A percentile compares a stretch with the other conserved stretches of the same genome.
These are phyloP conservation scores for Fusarium paranaense DNA, from an alignment of 2,329 filamentous ascomycete genomes.

Conservation along the genomic window DNA sequence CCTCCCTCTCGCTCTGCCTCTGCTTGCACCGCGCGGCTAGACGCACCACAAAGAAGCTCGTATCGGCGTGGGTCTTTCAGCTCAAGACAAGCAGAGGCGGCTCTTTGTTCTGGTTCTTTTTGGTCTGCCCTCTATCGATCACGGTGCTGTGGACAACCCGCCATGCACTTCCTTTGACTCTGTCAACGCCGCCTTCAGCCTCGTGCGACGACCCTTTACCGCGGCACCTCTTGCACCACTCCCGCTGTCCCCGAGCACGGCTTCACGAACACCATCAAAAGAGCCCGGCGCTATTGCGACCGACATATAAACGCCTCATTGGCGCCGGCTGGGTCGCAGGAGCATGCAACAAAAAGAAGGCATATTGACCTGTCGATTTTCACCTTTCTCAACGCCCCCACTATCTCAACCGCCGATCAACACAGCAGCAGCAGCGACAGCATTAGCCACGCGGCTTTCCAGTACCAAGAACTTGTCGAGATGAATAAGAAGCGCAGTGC, in stretches of 20 bases:
- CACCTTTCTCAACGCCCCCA: constrained; percentile 30
- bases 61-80: constrained; percentile 18
- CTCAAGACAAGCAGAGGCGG: constrained; percentile 17
- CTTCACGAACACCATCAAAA: constrained; percentile 28
- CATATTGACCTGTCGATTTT: constrained; percentile 38
- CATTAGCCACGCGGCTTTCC: constrained; percentile 3
- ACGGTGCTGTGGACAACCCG: constrained; percentile 15
- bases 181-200: constrained; percentile 37
- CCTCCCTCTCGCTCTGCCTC: not conserved
- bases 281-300: not conserved
- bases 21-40: constrained; percentile 9
- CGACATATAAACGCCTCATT: constrained; percentile 20
- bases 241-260: constrained; percentile 5
- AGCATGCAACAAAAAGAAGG: constrained; percentile 24
- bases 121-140: not conserved
- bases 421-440: constrained; percentile 7
- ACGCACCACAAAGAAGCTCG: constrained; percentile 16
- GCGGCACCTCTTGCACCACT: constrained; percentile 17
- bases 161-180: constrained; percentile 47
- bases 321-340: constrained; percentile 35
- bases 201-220: constrained; percentile 32
- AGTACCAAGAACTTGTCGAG: constrained; percentile 14
- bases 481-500: constrained; percentile 50
- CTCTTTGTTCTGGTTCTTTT: not conserved
- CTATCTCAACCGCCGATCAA: constrained; percentile 11